Percentiles rank a stretch among this genome's conserved stretches.
Evolutionary conservation across 768 basidiomycete genomes (phyloP).

Genomic region (Russula brevipes): DNA sequence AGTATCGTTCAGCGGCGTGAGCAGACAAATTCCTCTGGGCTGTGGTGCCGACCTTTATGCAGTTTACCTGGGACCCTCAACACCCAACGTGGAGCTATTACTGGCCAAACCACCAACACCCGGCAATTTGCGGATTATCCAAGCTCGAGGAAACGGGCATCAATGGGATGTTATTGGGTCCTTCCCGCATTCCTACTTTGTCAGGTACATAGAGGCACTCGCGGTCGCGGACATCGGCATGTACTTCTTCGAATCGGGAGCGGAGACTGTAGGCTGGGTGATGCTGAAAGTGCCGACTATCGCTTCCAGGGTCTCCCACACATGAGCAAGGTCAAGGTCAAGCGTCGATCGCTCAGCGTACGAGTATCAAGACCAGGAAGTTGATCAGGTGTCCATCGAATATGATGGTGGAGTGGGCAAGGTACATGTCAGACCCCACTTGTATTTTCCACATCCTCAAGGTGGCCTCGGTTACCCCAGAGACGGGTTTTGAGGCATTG

Average conservation of each 20-base stretch:
- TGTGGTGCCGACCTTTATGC: neutral
- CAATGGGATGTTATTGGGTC: neutral
- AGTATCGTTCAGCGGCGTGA: too few relatives aligned
- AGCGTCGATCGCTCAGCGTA: neutral
- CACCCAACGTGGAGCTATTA: neutral
- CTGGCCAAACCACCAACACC: neutral
- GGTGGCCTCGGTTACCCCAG: neutral
- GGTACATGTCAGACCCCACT: neutral
- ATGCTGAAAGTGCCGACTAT: neutral
- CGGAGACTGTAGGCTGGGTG: neutral
- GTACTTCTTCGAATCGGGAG: conserved; percentile 10
- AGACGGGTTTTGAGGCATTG: neutral
- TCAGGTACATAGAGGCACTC: neutral
- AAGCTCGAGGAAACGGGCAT: neutral
- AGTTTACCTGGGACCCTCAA: neutral
- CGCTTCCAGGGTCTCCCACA: conserved; percentile 6
- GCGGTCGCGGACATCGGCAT: conserved; percentile 1
- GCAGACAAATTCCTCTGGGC: neutral
- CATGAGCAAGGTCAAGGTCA: neutral
- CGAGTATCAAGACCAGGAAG: conserved; percentile 5
- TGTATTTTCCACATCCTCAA: neutral
- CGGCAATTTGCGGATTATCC: neutral
- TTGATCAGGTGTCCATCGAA: conserved; percentile 5
- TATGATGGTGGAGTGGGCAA: neutral
- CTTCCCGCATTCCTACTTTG: neutral